These are phyloP conservation scores for Vanrija sp. DNA, from an alignment of 1,284 basidiomycete species.

Conservation along the genomic window DNA sequence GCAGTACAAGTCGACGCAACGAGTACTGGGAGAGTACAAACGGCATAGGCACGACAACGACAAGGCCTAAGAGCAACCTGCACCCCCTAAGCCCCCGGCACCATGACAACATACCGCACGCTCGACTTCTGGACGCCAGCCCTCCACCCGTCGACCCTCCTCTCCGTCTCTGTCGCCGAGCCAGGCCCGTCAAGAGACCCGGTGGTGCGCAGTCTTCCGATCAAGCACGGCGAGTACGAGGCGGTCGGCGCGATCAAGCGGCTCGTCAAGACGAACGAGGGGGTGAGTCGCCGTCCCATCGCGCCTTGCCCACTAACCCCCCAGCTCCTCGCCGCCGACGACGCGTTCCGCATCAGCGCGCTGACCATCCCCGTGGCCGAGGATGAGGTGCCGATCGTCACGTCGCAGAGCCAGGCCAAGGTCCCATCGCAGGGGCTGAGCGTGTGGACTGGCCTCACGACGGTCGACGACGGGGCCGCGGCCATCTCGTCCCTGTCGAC, in stretches of 20 bases:
- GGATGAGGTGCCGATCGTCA: conserved; percentile 12
- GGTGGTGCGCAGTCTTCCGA: conserved; percentile 40
- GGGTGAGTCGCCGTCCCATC: conserved; percentile 2
- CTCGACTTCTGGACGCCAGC: conserved; percentile 44
- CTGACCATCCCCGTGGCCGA: conserved; percentile 21
- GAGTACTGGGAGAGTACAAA: no score
- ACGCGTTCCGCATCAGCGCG: conserved; percentile 34
- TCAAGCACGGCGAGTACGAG: conserved; percentile 35
- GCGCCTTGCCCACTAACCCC: neutral
- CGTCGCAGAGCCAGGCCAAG: conserved; percentile 5
- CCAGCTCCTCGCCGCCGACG: conserved; percentile 37
- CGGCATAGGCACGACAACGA: neutral
- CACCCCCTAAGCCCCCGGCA: neutral
- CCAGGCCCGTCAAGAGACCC: conserved; percentile 27
- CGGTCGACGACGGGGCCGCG: conserved; percentile 20
- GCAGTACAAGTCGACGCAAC: neutral
- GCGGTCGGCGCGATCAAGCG: conserved; percentile 36
- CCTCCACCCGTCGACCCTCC: conserved; percentile 42
- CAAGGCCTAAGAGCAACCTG: neutral
- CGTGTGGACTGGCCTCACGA: conserved; percentile 14
- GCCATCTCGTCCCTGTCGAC: conserved; percentile 41
- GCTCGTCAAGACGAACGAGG: conserved; percentile 20
- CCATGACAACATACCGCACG: conserved; percentile 21
- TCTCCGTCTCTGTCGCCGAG: conserved; percentile 40
- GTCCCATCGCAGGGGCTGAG: conserved; percentile 9